phyloP scores from a whole-genome alignment of 768 basidiomycete genomes.

The Candolleomyces aberdarensis region DNA sequence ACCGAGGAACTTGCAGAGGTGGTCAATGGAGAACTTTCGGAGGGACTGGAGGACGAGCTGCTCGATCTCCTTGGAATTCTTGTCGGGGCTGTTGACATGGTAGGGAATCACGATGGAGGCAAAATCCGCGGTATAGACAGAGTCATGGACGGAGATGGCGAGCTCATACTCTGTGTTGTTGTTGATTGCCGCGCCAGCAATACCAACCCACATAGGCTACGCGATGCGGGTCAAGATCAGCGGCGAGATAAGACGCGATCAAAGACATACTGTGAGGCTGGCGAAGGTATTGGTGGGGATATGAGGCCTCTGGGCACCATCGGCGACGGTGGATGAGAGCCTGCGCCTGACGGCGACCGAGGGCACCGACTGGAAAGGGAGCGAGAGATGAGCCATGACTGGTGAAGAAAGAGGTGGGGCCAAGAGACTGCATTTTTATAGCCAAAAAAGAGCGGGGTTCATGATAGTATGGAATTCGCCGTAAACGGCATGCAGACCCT shows the following conservation, averaged over 20 bases:
- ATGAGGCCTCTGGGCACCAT: slow-evolving; percentile 46
- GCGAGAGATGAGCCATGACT: slow-evolving; percentile 47
- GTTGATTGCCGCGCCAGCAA: slow-evolving; percentile 61
- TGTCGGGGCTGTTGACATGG: slow-evolving; percentile 45
- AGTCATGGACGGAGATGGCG: slow-evolving; percentile 80
- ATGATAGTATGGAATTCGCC: slow-evolving; percentile 13
- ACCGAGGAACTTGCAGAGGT: slow-evolving; percentile 84
- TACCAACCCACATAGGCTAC: slow-evolving; percentile 87
- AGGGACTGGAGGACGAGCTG: slow-evolving; percentile 60
- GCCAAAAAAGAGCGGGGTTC: background rate
- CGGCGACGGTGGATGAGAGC: slow-evolving; percentile 54
- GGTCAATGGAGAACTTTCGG: slow-evolving; percentile 69
- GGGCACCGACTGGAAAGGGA: slow-evolving; percentile 59
- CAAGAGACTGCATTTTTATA: slow-evolving; percentile 24
- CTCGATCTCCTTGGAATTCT: slow-evolving; percentile 61
- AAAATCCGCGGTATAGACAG: slow-evolving; percentile 82
- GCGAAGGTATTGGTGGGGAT: slow-evolving; percentile 47
- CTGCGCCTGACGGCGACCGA: slow-evolving; percentile 63
- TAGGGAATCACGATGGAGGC: slow-evolving; percentile 56
- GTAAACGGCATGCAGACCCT: slow-evolving; percentile 16
- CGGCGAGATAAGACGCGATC: slow-evolving; percentile 6
- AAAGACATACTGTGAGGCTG: slow-evolving; percentile 58
- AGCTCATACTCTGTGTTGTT: slow-evolving; percentile 64
- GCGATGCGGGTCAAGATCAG: slow-evolving; percentile 15
- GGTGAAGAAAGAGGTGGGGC: slow-evolving; percentile 19